Evolutionary conservation across 345 rosid species (phyloP).

Genomic region (Geranium rotundifolium): DNA sequence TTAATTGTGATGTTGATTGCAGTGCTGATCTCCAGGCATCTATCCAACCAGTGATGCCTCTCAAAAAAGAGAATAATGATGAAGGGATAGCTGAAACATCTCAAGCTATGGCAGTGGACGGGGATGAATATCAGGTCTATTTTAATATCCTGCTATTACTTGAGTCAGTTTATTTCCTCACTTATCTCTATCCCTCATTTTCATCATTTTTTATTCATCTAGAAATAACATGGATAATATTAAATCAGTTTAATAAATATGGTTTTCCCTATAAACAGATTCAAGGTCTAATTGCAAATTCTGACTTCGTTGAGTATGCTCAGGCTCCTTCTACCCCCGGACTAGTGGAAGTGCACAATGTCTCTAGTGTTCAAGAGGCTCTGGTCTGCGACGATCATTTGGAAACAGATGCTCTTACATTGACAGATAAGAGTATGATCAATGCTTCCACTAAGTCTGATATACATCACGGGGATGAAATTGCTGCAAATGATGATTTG

Average conservation of each 20-base stretch:
- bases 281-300: constrained; percentile 29
- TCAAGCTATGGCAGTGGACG: constrained; percentile 33
- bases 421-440: constrained; percentile 24
- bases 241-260: constrained; percentile 3
- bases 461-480: constrained; percentile 17
- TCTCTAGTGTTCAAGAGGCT: constrained; percentile 50
- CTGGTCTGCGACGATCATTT: constrained; percentile 54
- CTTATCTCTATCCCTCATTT: constrained; percentile 5
- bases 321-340: constrained; percentile 95
- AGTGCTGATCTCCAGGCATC: constrained; percentile 44
- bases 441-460: constrained; percentile 22
- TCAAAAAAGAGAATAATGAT: constrained; percentile 21
- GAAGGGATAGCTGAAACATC: constrained; percentile 15
- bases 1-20: constrained; percentile 15
- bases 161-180: neutral
- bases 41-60: constrained; percentile 20
- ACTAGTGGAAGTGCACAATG: constrained; percentile 60
- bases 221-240: neutral
- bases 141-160: neutral
- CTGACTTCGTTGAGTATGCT: constrained; percentile 54
- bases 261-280: constrained; percentile 29
- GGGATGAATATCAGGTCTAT: constrained; percentile 47
- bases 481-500: constrained; percentile 16
- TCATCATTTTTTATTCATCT: constrained; percentile 1
- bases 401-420: constrained; percentile 47